These are phyloP conservation scores for Phialophora tarda DNA, from an alignment of 2,329 filamentous ascomycete species.

Conservation along the genomic window DNA sequence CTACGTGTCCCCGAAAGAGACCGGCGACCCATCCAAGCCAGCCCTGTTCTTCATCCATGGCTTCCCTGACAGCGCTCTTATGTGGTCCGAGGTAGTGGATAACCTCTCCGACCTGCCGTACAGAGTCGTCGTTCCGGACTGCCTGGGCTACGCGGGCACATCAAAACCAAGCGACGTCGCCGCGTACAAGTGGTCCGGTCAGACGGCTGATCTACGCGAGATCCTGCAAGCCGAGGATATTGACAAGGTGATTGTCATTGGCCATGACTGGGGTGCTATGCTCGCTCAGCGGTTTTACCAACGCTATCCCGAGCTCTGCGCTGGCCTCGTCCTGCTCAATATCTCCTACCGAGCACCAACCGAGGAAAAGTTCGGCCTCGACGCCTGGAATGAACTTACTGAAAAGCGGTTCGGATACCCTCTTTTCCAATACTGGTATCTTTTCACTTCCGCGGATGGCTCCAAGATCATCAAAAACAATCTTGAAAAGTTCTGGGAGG, in stretches of 20 bases:
- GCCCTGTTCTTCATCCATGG: constrained; percentile 56
- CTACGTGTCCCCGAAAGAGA: constrained; percentile 43
- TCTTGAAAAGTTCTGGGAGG: constrained; percentile 48
- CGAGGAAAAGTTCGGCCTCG: constrained; percentile 46
- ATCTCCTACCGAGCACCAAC: constrained; percentile 50
- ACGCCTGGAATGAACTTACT: constrained; percentile 43
- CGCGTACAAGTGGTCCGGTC: constrained; percentile 47
- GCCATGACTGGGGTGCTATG: constrained; percentile 58
- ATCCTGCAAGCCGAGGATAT: constrained; percentile 50
- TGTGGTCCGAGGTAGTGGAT: constrained; percentile 53
- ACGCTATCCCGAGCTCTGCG: constrained; percentile 49
- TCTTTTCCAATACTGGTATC: constrained; percentile 54
- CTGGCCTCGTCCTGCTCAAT: constrained; percentile 52
- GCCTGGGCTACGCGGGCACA: constrained; percentile 50
- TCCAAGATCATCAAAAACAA: constrained; percentile 48
- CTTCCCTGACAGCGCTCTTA: constrained; percentile 55
- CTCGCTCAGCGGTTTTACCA: constrained; percentile 52
- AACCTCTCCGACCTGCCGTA: constrained; percentile 50
- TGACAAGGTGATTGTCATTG: constrained; percentile 50
- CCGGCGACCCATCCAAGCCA: constrained; percentile 38
- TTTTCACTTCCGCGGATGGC: constrained; percentile 52
- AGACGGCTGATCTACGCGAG: constrained; percentile 49
- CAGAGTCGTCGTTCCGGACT: constrained; percentile 49
- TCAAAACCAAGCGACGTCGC: constrained; percentile 50
- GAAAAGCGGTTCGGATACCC: constrained; percentile 48